A percentile compares a stretch with the other conserved stretches of the same genome.
Conservation (phyloP, 1,284 basidiomycete species). For the Ustilago esculenta region DNA sequence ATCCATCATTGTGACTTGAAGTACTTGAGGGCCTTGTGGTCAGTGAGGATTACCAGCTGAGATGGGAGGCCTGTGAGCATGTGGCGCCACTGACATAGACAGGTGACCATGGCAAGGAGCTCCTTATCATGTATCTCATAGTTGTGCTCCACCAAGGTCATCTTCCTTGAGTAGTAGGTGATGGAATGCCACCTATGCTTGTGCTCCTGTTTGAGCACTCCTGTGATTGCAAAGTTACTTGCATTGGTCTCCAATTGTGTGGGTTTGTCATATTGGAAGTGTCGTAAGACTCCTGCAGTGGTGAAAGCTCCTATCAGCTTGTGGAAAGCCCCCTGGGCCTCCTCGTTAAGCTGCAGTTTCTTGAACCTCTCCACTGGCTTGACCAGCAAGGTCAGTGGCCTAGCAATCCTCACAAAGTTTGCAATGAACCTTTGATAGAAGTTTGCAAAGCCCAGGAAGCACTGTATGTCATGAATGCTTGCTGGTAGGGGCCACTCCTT, state of each 20-base stretch:
- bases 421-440: slow-evolving; percentile 70
- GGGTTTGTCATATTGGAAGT: slow-evolving; percentile 8
- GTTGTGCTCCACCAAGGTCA: slow-evolving; percentile 17
- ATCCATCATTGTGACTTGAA: slow-evolving; percentile 17
- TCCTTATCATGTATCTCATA: slow-evolving; percentile 30
- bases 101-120: slow-evolving; percentile 16
- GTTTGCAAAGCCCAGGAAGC: slow-evolving; percentile 69
- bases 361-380: slow-evolving; percentile 7
- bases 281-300: background rate
- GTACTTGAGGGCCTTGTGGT: slow-evolving; percentile 20
- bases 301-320: slow-evolving; percentile 15
- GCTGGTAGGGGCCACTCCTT: slow-evolving; percentile 68
- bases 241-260: slow-evolving; percentile 14
- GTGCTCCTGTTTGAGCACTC: slow-evolving; percentile 11
- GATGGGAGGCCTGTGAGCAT: slow-evolving; percentile 3
- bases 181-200: slow-evolving; percentile 15
- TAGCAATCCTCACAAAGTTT: slow-evolving; percentile 66
- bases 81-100: slow-evolving; percentile 9
- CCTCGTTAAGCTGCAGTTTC: slow-evolving; percentile 1
- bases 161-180: slow-evolving; percentile 39
- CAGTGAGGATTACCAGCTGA: slow-evolving; percentile 8
- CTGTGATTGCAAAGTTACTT: slow-evolving; percentile 14
- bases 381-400: slow-evolving; percentile 60
- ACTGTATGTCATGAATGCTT: slow-evolving; percentile 64
- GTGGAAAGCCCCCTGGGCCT: background rate